A percentile compares a stretch with the other conserved stretches of the same genome.
Conservation (phyloP, 352 stramenopile genomes). For the Globisporangium spiculum region DNA sequence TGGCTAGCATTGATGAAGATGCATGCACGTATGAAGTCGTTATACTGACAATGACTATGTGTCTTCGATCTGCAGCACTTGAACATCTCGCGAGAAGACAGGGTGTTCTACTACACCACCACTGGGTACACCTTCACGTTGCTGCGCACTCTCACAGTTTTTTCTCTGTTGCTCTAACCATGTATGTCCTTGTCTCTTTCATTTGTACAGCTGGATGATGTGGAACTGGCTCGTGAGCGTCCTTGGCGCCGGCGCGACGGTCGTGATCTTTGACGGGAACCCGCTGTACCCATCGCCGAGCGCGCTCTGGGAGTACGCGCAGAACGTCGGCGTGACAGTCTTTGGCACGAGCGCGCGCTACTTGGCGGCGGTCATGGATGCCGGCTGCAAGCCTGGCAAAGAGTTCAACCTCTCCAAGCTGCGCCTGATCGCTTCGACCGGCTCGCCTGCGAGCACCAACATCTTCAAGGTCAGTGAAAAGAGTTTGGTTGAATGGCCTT, state of each 20-base stretch:
- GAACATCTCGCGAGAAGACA: slow-evolving; percentile 58
- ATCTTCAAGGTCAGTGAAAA: slow-evolving; percentile 52
- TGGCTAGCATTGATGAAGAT: neutral
- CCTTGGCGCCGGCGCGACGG: slow-evolving; percentile 61
- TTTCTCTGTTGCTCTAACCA: neutral
- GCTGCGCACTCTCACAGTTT: neutral
- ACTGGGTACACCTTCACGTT: slow-evolving; percentile 31
- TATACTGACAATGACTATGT: neutral
- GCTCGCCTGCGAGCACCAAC: slow-evolving; percentile 70
- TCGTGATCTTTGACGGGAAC: slow-evolving; percentile 82
- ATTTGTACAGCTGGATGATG: slow-evolving; percentile 73
- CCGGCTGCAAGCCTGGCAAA: slow-evolving; percentile 51
- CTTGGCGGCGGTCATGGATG: slow-evolving; percentile 71
- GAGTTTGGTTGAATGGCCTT: neutral
- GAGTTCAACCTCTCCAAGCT: slow-evolving; percentile 70
- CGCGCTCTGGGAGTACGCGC: slow-evolving; percentile 56
- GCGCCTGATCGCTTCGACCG: slow-evolving; percentile 64
- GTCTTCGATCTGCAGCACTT: slow-evolving; percentile 36
- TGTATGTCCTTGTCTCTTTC: neutral
- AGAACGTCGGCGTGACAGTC: slow-evolving; percentile 58
- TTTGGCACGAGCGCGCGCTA: slow-evolving; percentile 80
- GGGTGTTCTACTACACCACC: slow-evolving; percentile 83
- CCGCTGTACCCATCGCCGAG: slow-evolving; percentile 55
- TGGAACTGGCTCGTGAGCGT: slow-evolving; percentile 85
- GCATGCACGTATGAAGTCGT: neutral